Evolutionary conservation across 2,329 filamentous ascomycete species (phyloP).

Genomic region (Neofusicoccum sp.): DNA sequence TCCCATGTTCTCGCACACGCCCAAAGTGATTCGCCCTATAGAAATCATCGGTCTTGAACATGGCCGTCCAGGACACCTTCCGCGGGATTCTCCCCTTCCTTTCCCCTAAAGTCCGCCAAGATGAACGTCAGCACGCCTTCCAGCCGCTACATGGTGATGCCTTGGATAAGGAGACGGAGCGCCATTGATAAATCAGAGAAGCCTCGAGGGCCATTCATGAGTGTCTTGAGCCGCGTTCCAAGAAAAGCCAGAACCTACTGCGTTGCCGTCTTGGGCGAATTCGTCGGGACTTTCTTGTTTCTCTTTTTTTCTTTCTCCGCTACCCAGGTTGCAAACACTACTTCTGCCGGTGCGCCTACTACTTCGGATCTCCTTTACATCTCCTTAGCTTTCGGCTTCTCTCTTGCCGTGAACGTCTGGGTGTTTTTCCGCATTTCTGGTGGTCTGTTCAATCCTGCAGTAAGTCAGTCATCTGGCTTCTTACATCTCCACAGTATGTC

Average conservation of each 20-base stretch:
- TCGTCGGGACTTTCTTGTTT: slow-evolving; percentile 45
- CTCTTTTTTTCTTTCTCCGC: slow-evolving; percentile 44
- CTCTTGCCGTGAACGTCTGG: slow-evolving; percentile 45
- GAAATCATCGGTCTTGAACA: slow-evolving; percentile 31
- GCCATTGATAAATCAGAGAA: slow-evolving; percentile 23
- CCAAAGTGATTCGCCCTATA: neutral
- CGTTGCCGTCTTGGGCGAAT: slow-evolving; percentile 49
- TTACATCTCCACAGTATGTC: slow-evolving; percentile 29
- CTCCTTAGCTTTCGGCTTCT: slow-evolving; percentile 41
- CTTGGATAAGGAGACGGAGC: no score
- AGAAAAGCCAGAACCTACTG: slow-evolving; percentile 47
- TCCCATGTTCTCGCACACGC: neutral
- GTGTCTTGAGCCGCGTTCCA: slow-evolving; percentile 46
- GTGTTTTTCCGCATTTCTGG: slow-evolving; percentile 43
- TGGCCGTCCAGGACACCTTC: slow-evolving; percentile 24
- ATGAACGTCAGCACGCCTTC: no score
- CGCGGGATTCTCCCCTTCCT: no score
- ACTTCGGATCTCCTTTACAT: slow-evolving; percentile 42
- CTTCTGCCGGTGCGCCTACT: slow-evolving; percentile 35
- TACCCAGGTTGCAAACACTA: slow-evolving; percentile 45
- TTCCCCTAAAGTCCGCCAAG: no score
- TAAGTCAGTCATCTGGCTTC: slow-evolving; percentile 26
- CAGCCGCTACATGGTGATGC: no score
- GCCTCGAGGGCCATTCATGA: slow-evolving; percentile 41
- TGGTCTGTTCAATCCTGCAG: slow-evolving; percentile 44